Conservation (phyloP, 225 moss, liverwort and hornwort genomes). For the Physcomitrium patens region DNA sequence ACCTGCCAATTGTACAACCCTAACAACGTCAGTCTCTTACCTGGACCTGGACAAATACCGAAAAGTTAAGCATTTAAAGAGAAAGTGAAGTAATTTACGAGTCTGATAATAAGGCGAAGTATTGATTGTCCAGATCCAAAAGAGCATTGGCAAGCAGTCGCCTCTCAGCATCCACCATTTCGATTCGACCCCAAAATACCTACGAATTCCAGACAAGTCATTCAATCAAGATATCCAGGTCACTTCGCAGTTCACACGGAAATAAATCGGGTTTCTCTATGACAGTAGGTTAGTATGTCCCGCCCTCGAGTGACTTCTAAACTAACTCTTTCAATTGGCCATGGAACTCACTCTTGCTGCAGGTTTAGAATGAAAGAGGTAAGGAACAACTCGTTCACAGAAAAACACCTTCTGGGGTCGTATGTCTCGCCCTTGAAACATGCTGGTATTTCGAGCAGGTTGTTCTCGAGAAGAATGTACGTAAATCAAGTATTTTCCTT, state of each 20-base stretch:
- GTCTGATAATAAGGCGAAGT: constrained; percentile 78
- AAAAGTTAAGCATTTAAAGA: constrained; percentile 3
- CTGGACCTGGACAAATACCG: neutral
- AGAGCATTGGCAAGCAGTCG: constrained; percentile 80
- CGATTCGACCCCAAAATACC: constrained; percentile 84
- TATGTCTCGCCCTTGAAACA: constrained; percentile 72
- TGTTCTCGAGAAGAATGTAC: constrained; percentile 75
- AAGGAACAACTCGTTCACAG: neutral
- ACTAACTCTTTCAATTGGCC: neutral
- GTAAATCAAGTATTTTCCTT: constrained; percentile 70
- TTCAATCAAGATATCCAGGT: neutral
- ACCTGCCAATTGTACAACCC: constrained; percentile 54
- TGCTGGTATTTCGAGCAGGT: constrained; percentile 54
- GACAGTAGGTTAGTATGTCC: neutral
- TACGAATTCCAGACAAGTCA: constrained; percentile 36
- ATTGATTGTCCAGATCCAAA: constrained; percentile 63
- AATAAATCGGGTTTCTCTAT: neutral
- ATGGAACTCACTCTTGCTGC: neutral
- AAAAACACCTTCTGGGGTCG: constrained; percentile 62
- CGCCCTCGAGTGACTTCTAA: neutral
- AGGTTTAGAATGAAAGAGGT: neutral
- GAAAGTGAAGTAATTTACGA: constrained; percentile 39
- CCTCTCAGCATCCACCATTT: constrained; percentile 93
- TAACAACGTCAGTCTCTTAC: constrained; percentile 13
- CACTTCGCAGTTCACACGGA: neutral